Percentiles rank a stretch among this genome's conserved stretches.
These are phyloP conservation scores for Trapa bicornis DNA, from an alignment of 345 rosid species.

Conservation along the genomic window DNA sequence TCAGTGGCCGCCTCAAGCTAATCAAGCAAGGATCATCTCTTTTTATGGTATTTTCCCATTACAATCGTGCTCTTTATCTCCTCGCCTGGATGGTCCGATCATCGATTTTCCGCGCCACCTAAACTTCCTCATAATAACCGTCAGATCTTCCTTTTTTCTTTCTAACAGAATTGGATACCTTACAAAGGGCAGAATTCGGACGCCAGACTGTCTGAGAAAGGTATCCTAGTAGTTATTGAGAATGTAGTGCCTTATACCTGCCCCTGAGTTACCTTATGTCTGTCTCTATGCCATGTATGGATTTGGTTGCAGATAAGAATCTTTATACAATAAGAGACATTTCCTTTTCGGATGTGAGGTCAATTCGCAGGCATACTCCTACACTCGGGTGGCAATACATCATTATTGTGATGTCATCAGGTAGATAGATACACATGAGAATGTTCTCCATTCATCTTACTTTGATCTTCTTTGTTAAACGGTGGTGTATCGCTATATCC, in stretches of 20 bases:
- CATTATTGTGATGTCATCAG: conserved; percentile 79
- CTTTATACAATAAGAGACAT: conserved; percentile 78
- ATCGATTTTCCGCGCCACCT: neutral
- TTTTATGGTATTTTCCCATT: conserved; percentile 38
- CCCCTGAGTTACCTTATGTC: neutral
- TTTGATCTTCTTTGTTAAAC: neutral
- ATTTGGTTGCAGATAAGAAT: conserved; percentile 46
- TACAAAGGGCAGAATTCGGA: conserved; percentile 64
- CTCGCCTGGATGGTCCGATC: neutral
- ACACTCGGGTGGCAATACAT: conserved; percentile 93
- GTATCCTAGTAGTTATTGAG: conserved; percentile 18
- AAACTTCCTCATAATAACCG: neutral
- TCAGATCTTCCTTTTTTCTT: neutral
- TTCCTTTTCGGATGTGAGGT: conserved; percentile 69
- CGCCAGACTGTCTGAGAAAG: conserved; percentile 71
- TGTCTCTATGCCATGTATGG: neutral
- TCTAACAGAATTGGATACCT: conserved; percentile 76
- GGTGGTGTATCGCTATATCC: neutral
- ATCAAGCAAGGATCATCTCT: conserved; percentile 68
- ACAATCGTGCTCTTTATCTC: neutral
- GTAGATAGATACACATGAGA: conserved; percentile 17
- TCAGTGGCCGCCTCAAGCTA: conserved; percentile 80
- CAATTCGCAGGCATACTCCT: conserved; percentile 77
- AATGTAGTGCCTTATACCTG: neutral
- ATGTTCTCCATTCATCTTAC: neutral